phyloP scores from a whole-genome alignment of 768 basidiomycete species.

The Phaeotremella skinneri region DNA sequence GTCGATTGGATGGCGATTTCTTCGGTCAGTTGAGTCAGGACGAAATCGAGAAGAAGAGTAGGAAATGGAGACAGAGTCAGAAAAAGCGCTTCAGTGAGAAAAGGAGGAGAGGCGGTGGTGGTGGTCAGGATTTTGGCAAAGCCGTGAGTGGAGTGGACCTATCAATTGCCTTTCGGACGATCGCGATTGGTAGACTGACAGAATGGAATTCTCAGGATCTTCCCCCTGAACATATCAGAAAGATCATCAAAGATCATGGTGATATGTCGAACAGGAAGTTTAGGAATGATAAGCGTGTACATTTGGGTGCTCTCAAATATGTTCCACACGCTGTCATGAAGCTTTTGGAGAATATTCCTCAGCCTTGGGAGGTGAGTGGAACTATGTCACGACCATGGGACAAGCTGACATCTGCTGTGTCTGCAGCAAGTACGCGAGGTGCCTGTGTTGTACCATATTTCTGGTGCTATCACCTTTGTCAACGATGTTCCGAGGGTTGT shows the following conservation, averaged over 20 bases:
- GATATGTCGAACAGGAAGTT: constrained; percentile 99
- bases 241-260: constrained; percentile 99
- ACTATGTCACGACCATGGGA: constrained; percentile 3
- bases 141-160: constrained; percentile 35
- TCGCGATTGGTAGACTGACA: constrained; percentile 18
- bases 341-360: constrained; percentile 95
- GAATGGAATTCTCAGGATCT: constrained; percentile 63
- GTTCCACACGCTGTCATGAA: constrained; percentile 99
- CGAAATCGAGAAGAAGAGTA: constrained; percentile 83
- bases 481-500: constrained; percentile 96
- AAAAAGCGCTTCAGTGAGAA: constrained; percentile 71
- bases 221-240: constrained; percentile 95
- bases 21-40: constrained; percentile 58
- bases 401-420: constrained; percentile 10
- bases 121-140: constrained; percentile 52
- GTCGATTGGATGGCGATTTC: constrained; percentile 45
- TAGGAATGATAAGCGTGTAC: constrained; percentile 97
- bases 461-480: constrained; percentile 98
- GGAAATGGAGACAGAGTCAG: constrained; percentile 83
- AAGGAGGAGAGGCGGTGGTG: constrained; percentile 49
- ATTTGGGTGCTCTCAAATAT: constrained; percentile 90
- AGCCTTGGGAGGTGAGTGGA: constrained; percentile 72
- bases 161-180: neutral
- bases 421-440: constrained; percentile 91
- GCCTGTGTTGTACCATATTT: constrained; percentile 96